A percentile compares a stretch with the other conserved stretches of the same genome.
These are phyloP conservation scores for Borovskyia barvae DNA, from an alignment of 208 protist genomes.

Conservation along the genomic window DNA sequence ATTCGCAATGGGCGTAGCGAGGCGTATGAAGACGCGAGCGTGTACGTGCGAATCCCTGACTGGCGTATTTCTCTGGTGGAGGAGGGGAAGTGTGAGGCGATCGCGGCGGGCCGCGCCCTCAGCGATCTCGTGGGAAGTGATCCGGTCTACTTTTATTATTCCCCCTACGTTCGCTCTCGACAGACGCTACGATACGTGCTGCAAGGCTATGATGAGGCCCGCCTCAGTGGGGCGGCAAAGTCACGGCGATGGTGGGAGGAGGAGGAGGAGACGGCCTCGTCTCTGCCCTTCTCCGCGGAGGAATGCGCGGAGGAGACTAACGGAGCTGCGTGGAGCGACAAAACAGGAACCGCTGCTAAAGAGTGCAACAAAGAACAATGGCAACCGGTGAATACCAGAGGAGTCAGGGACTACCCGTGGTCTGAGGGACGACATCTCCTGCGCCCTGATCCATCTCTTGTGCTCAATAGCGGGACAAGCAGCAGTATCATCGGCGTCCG, in stretches of 20 bases:
- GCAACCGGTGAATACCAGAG: too few relatives aligned
- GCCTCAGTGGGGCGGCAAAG: conserved; percentile 11
- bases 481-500: conserved; percentile 73
- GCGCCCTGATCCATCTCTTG: conserved; percentile 21
- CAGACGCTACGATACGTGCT: conserved; percentile 75
- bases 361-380: too few relatives aligned
- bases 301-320: too few relatives aligned
- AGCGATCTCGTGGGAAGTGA: conserved; percentile 72
- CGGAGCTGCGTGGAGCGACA: too few relatives aligned
- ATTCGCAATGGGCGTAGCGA: conserved; percentile 79
- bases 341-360: too few relatives aligned
- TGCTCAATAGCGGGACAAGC: conserved; percentile 33
- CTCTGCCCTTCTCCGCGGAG: neutral
- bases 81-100: conserved; percentile 65
- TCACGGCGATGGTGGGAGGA: conserved; percentile 42
- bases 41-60: conserved; percentile 79
- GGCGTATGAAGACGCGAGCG: conserved; percentile 67
- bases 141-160: conserved; percentile 89
- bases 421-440: too few relatives aligned
- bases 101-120: conserved; percentile 65
- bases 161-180: conserved; percentile 84
- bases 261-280: conserved; percentile 14
- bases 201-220: conserved; percentile 67
- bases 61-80: conserved; percentile 87
- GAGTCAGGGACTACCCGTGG: too few relatives aligned